phyloP scores from a whole-genome alignment of 148 eudicot genomes.

The Rhododendron mucronatum region DNA sequence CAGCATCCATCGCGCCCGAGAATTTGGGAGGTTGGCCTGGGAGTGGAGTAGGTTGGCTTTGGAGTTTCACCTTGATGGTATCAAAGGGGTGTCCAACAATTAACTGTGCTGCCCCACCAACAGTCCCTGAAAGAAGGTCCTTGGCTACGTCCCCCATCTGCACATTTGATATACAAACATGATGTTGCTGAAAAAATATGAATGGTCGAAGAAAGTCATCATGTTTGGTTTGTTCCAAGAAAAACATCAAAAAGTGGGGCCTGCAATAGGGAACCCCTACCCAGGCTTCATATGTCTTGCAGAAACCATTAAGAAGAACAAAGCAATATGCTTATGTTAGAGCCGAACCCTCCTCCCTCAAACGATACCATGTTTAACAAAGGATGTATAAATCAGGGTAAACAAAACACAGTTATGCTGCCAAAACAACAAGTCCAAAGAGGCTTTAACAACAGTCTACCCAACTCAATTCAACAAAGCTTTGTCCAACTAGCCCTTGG shows the following conservation, averaged over 20 bases:
- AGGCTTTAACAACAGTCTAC: not conserved
- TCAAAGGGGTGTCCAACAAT: slow-evolving; percentile 93
- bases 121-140: slow-evolving; percentile 87
- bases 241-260: not conserved
- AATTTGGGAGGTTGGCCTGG: slow-evolving; percentile 84
- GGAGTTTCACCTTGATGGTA: slow-evolving; percentile 96
- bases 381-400: not conserved
- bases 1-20: slow-evolving; percentile 85
- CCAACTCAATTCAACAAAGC: not conserved
- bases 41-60: slow-evolving; percentile 84
- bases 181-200: not conserved
- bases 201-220: not conserved
- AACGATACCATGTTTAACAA: not conserved
- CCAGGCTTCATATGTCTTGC: not conserved
- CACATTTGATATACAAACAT: slow-evolving; percentile 4
- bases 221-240: not conserved
- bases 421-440: not conserved
- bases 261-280: not conserved
- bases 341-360: not conserved
- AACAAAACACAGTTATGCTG: not conserved
- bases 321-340: not conserved
- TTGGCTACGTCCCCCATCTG: slow-evolving; percentile 94
- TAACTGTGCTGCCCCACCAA: slow-evolving; percentile 92
- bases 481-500: not conserved
- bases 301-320: not conserved